Evolutionary conservation across 306 rosid species (phyloP), one percentile per base, ranked within the genome.

Genomic region (Cicer arietinum): DNA sequence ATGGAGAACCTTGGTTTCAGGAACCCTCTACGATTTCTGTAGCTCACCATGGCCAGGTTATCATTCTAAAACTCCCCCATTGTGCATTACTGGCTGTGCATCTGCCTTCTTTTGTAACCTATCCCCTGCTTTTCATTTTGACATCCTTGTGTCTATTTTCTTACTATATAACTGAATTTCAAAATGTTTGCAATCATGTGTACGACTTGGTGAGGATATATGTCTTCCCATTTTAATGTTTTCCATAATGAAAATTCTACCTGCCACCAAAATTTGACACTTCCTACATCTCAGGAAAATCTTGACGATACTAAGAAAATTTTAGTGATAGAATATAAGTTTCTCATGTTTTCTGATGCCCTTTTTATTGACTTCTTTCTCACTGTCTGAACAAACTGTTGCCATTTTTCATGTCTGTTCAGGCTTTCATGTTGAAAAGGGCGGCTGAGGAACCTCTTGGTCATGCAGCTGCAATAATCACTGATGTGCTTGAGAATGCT

Each of bases 1-100:
- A 95, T 82, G 99, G 99, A 71, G 99, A 95, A 67, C 99, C 98
- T 69, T 95, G 99, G 99, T 84, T 80, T 84, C 98, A 95, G 89
- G 64, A 79, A 54, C 88, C 90, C 11, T 95, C 97, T 76, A 92
- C 88, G 64, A 79, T 95, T 62, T 77, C 79, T 75, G 89, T 95
- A 81, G 85, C 92, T 54, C 99, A 95, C 76, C 98, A 90, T 84
- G 89, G 98, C 86, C 96, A 95, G 99, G 99, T 95, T 82, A 75
- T 67, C 81, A 58, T 73, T 81, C 78, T 74, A 68, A 69, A 61
- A 46, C 75, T 75, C 47, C 13, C 18, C 10, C 14, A 7, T 4
- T 52, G n/a, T 72, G 30, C 73, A 7, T 61, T 51, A 50, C 44
- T n/a, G 46, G 64, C 60, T 10, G 59, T 70, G 66, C 65, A 69